These are phyloP conservation scores for Penicillium polonicum DNA, from an alignment of 2,329 filamentous ascomycete species.

Conservation along the genomic window DNA sequence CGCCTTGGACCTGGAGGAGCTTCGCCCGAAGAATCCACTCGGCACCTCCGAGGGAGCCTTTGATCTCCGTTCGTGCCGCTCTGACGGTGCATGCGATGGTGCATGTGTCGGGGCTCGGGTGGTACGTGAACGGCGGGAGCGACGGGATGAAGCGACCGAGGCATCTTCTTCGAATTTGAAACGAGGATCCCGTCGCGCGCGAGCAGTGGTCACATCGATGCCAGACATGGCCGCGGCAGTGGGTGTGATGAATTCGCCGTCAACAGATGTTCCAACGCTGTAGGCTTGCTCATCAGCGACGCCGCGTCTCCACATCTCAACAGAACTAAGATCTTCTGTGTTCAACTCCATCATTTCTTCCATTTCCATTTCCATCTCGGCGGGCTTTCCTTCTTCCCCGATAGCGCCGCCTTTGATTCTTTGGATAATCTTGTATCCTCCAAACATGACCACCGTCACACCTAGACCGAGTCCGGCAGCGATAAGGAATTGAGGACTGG, in stretches of 20 bases:
- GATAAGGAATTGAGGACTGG: conserved; percentile 91
- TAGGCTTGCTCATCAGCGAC: conserved; percentile 58
- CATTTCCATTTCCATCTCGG: conserved; percentile 32
- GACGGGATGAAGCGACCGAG: conserved; percentile 38
- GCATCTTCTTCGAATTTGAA: conserved; percentile 38
- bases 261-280: conserved; percentile 60
- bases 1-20: conserved; percentile 22
- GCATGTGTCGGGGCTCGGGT: conserved; percentile 20
- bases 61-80: conserved; percentile 19
- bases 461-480: conserved; percentile 85
- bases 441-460: conserved; percentile 92
- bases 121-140: conserved; percentile 34
- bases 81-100: conserved; percentile 18
- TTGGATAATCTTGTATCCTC: conserved; percentile 97
- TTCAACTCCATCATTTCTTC: conserved; percentile 59
- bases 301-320: conserved; percentile 63
- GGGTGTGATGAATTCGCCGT: conserved; percentile 65
- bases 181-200: conserved; percentile 32
- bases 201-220: conserved; percentile 38
- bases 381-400: conserved; percentile 10
- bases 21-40: conserved; percentile 23
- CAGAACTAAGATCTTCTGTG: conserved; percentile 53
- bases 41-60: conserved; percentile 20
- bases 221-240: conserved; percentile 52
- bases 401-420: conserved; percentile 57